Evolutionary conservation across 2,329 filamentous ascomycete genomes (phyloP), one percentile per base, ranked within the genome.

Genomic region (Neopestalotiopsis rosae): DNA sequence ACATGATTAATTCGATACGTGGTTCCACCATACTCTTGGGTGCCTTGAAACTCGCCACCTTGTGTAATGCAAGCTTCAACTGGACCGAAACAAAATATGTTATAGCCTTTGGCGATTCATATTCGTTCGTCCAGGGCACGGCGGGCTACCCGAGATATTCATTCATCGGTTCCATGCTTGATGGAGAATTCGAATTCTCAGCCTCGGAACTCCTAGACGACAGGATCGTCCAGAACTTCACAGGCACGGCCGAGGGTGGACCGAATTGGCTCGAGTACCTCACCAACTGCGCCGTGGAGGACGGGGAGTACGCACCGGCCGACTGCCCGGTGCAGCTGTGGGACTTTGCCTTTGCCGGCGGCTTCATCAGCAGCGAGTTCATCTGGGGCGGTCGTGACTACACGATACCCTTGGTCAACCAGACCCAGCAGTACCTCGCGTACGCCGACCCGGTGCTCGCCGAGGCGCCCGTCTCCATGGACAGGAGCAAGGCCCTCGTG

Each of bases 301-400:
- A 80, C 17, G 84, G 84, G 3, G 72, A 82, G 1, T 82, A 79
- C 14, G 77, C 79, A 2, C 85, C 85, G 2, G 73, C 76, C 24
- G 76, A 76, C 20, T 87, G 86, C 72, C 70, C 79, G 17, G 79
- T 76, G 14, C 84, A 87, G 66, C 78, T 88, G 0, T 88, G 86
- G 86, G 84, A 87, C 67, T 88, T 88, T 72, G 85, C 86, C 1
- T 88, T 87, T 69, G 86, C 84, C 0, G 86, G 86, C 2, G 80
- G 84, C 2, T 85, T 87, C 69, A 81, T 86, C 24, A 82, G 81
- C 7, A 77, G 77, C 9, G 75, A 78, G 66, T 81, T 78, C 70
- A 84, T 83, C 1, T 81, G 85, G 0, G 79, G 86, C 4, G 86
- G 88, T 69, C 84, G 86, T 73, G 81, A 84, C 72, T 86, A 79